Percentiles rank a stretch among this genome's conserved stretches.
Evolutionary conservation across 129 eudicot species (phyloP).

Genomic region (Erigeron canadensis): DNA sequence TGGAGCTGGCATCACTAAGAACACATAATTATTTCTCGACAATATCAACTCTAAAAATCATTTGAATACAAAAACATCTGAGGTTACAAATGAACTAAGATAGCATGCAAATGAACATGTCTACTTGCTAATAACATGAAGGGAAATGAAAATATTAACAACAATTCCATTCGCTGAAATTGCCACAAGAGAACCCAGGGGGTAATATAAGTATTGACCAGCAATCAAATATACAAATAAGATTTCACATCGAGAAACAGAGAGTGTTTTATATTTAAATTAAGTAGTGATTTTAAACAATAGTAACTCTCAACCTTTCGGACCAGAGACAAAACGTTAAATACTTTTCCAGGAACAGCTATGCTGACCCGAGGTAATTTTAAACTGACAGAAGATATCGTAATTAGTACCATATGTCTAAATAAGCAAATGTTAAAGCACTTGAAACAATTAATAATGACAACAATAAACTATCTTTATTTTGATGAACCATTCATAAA

Average conservation of each 20-base stretch:
- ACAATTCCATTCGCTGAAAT: not conserved
- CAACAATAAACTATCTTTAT: too few relatives aligned
- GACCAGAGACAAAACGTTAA: not conserved
- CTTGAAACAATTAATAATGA: too few relatives aligned
- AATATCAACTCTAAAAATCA: not conserved
- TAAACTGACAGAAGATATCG: too few relatives aligned
- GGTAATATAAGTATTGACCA: not conserved
- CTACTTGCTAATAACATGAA: not conserved
- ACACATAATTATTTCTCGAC: not conserved
- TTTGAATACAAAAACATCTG: not conserved
- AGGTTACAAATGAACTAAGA: not conserved
- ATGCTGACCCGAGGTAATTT: not conserved
- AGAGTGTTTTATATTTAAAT: not conserved
- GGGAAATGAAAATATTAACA: not conserved
- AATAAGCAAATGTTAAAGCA: too few relatives aligned
- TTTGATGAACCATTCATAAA: too few relatives aligned
- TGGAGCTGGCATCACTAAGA: constrained; percentile 1
- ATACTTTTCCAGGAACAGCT: not conserved
- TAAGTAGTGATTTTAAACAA: not conserved
- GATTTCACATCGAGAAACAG: not conserved
- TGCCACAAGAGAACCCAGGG: not conserved
- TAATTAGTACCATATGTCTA: too few relatives aligned
- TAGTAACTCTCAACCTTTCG: not conserved
- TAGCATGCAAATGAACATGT: constrained; percentile 8
- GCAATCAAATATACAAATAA: not conserved